Evolutionary conservation across 495 filamentous ascomycete genomes (phyloP), one percentile per base, ranked within the genome.

Genomic region (Penicillium longicatenatum): DNA sequence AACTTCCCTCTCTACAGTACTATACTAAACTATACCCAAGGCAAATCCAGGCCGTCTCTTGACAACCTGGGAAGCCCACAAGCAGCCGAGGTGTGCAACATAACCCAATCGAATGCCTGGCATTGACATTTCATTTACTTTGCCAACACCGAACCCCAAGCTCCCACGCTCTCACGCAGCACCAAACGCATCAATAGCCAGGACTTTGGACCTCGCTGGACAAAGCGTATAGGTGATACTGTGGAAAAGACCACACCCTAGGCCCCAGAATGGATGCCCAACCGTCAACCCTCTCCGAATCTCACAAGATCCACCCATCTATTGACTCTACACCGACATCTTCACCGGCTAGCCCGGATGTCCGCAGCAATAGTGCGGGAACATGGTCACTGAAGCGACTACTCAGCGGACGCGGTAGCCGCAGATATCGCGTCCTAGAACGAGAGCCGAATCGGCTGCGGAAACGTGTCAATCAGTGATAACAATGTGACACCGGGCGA

Each of bases 381-480:
- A 72, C 72, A 42, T 76, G 76, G 75, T 77, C 74, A 6, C 58
- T 79, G 52, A 71, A 68, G 51, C 67, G 70, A 53, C 63, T 78
- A n/a, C 59, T 79, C 43, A 70, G 68, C 43, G 65, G 72, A 42
- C 70, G 70, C 50, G 59, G 68, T 44, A 77, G 69, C 55, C 65
- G 69, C 45, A 65, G 70, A 49, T 79, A 79, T 70, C 64, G 67
- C 11, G 65, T 76, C 19, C 58, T 79, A 44, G 76, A 79, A 50
- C 63, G 73, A 61, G 71, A 79, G 61, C 72, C 76, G 51, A 78
- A 79, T 62, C 68, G 76, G 39, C 60, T 76, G 58, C 57, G 78
- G 59, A 75, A 74, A 66, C 70, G 75, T 45, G 63, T 58, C 47
- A 48, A 8, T 48, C 24, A 22, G 7, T 48, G 16, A 48, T 30